phyloP scores from a whole-genome alignment of 768 basidiomycete genomes.

The Hypholoma sublateritium region DNA sequence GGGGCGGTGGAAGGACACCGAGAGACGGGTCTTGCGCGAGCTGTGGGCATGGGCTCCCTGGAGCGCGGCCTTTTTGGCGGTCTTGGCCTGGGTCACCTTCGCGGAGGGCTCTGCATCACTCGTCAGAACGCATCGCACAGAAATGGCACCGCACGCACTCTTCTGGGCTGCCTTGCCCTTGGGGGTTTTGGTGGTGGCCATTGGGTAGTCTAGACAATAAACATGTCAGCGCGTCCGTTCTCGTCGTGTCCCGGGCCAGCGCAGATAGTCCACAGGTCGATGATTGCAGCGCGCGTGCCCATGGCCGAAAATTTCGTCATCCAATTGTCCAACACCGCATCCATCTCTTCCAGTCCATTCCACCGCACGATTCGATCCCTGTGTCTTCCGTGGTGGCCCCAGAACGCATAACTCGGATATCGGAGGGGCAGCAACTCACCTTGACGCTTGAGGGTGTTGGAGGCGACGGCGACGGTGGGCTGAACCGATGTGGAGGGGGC shows the following conservation, averaged over 20 bases:
- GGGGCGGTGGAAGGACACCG: constrained; percentile 93
- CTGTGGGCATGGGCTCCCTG: constrained; percentile 80
- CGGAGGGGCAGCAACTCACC: constrained; percentile 4
- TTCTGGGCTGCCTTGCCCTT: constrained; percentile 60
- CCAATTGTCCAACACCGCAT: background rate
- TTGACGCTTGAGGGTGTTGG: constrained; percentile 6
- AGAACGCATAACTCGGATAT: background rate
- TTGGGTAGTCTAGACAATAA: constrained; percentile 28
- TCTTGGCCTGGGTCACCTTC: constrained; percentile 77
- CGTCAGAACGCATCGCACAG: background rate
- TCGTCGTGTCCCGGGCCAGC: background rate
- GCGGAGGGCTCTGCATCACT: constrained; percentile 30
- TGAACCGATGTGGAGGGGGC: background rate
- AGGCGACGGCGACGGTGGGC: constrained; percentile 3
- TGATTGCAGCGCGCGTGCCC: background rate
- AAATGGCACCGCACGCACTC: constrained; percentile 28
- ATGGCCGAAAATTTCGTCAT: constrained; percentile 1
- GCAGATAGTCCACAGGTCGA: background rate
- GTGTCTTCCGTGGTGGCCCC: background rate
- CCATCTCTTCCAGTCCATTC: background rate
- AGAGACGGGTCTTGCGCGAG: constrained; percentile 78
- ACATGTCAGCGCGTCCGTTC: background rate
- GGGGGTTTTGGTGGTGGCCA: constrained; percentile 69
- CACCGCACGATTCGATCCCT: background rate
- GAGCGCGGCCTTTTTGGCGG: constrained; percentile 95